phyloP scores from a whole-genome alignment of 495 filamentous ascomycete species.

The Neurospora sp. region DNA sequence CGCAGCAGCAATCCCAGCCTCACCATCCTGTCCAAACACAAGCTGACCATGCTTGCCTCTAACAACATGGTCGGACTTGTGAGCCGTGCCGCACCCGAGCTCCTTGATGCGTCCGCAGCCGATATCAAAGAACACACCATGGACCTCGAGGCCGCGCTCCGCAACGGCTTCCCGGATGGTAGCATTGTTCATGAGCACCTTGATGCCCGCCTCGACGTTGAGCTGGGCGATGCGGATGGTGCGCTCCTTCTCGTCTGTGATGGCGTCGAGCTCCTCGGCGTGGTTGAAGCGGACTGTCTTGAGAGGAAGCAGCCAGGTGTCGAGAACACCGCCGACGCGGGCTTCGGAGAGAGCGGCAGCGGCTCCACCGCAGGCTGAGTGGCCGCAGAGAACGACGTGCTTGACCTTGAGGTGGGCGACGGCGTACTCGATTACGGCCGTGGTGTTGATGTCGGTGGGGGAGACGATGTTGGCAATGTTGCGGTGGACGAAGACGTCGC shows the following conservation, averaged over 20 bases:
- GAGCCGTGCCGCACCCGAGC: constrained; percentile 37
- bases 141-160: constrained; percentile 61
- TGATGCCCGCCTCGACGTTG: constrained; percentile 59
- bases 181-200: constrained; percentile 50
- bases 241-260: constrained; percentile 38
- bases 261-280: constrained; percentile 40
- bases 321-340: constrained; percentile 63
- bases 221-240: constrained; percentile 51
- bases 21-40: constrained; percentile 24
- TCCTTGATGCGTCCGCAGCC: constrained; percentile 49
- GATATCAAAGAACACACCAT: constrained; percentile 63
- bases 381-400: constrained; percentile 78
- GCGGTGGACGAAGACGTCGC: constrained; percentile 88
- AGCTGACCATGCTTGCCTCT: constrained; percentile 41
- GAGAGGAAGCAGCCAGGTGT: constrained; percentile 72
- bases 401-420: constrained; percentile 65
- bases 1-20: not conserved
- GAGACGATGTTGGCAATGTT: constrained; percentile 89
- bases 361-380: constrained; percentile 73
- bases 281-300: constrained; percentile 49
- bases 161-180: constrained; percentile 54
- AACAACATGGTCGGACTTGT: constrained; percentile 23
- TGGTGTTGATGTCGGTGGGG: constrained; percentile 63
- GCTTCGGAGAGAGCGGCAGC: constrained; percentile 55
- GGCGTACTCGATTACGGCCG: constrained; percentile 76